phyloP scores from a whole-genome alignment of 2,329 filamentous ascomycete genomes.

The Xylariaceae sp. region DNA sequence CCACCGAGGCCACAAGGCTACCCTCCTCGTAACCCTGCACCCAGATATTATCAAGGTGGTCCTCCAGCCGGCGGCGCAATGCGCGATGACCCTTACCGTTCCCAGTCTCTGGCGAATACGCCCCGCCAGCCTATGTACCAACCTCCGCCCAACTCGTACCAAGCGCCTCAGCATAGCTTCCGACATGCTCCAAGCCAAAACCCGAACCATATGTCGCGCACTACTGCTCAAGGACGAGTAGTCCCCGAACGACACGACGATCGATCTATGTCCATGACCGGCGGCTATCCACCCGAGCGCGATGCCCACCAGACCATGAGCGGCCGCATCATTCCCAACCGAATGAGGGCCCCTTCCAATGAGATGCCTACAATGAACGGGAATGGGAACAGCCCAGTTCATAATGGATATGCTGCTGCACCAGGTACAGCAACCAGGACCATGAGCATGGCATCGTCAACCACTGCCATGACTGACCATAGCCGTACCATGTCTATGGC shows the following conservation, averaged over 20 bases:
- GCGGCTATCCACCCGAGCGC: slow-evolving; percentile 70
- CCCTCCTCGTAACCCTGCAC: slow-evolving; percentile 43
- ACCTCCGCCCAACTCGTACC: slow-evolving; percentile 55
- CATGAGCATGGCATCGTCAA: slow-evolving; percentile 59
- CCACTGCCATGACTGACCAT: slow-evolving; percentile 40
- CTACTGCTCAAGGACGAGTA: slow-evolving; percentile 84
- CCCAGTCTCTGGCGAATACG: slow-evolving; percentile 83
- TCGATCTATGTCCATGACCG: slow-evolving; percentile 93
- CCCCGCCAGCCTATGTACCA: slow-evolving; percentile 71
- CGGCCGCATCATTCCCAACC: slow-evolving; percentile 82
- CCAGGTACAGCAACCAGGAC: slow-evolving; percentile 55
- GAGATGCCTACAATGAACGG: slow-evolving; percentile 36
- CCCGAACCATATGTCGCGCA: slow-evolving; percentile 63
- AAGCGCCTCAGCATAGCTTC: slow-evolving; percentile 68
- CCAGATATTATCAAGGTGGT: slow-evolving; percentile 57
- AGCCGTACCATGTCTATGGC: slow-evolving; percentile 86
- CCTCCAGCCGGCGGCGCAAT: slow-evolving; percentile 61
- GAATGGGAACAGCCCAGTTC: slow-evolving; percentile 26
- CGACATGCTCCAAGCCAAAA: slow-evolving; percentile 71
- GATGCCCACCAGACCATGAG: slow-evolving; percentile 90
- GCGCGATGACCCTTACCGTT: slow-evolving; percentile 81
- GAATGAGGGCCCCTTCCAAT: slow-evolving; percentile 45
- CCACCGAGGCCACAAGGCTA: slow-evolving; percentile 49
- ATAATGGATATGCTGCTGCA: slow-evolving; percentile 39
- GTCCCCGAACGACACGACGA: slow-evolving; percentile 92